Conservation (phyloP, 495 filamentous ascomycete species). For the Annulohypoxylon moriforme region DNA sequence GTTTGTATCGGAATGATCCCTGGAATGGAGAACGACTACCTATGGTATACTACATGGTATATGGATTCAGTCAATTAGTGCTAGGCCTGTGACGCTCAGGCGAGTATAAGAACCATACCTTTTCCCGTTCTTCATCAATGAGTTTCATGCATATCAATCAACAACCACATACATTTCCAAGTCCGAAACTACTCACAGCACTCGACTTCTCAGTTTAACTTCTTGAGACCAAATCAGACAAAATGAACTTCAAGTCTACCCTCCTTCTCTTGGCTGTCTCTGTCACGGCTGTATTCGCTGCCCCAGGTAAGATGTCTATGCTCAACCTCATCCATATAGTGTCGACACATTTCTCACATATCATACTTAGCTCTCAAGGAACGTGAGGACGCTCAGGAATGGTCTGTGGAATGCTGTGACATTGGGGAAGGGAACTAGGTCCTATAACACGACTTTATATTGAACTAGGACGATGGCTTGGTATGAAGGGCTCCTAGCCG, state of each 20-base stretch:
- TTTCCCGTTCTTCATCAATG: not conserved
- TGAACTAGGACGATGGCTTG: not conserved
- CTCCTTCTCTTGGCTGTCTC: conserved; percentile 6
- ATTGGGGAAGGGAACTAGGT: not conserved
- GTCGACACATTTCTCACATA: not conserved
- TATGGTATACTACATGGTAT: not conserved
- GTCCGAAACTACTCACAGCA: not conserved
- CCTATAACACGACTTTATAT: not conserved
- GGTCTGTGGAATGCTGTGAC: conserved; percentile 9
- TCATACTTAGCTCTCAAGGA: not conserved
- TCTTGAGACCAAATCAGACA: not conserved
- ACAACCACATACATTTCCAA: not conserved
- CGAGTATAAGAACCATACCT: not conserved
- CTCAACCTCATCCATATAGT: not conserved
- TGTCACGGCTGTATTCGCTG: not conserved
- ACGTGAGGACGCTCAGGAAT: conserved; percentile 9
- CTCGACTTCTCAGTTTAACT: not conserved
- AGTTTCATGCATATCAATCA: not conserved
- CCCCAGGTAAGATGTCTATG: not conserved
- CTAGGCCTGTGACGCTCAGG: not conserved
- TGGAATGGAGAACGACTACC: not conserved
- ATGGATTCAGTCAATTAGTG: not conserved
- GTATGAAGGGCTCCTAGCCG: not conserved
- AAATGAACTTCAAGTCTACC: conserved; percentile 7
- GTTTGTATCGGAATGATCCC: not conserved